Evolutionary conservation across 192 early-diverging fungal species (phyloP).

Genomic region (Coemansia sp.): DNA sequence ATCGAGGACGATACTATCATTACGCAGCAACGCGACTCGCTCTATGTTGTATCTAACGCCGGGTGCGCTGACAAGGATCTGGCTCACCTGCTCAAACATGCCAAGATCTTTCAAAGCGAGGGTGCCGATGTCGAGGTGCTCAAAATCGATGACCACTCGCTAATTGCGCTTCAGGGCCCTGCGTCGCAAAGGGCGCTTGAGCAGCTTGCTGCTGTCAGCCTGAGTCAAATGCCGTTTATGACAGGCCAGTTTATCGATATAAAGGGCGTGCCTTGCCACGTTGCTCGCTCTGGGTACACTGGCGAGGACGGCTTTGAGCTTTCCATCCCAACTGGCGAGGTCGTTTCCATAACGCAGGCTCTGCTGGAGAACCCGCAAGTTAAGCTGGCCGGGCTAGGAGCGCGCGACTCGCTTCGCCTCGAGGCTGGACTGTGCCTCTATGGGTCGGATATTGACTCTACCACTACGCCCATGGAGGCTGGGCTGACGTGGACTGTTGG

Average conservation of each 20-base stretch:
- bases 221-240: slow-evolving; percentile 90
- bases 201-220: slow-evolving; percentile 53
- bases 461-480: slow-evolving; percentile 89
- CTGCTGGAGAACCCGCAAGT: slow-evolving; percentile 72
- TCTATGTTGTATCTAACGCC: slow-evolving; percentile 95
- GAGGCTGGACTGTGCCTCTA: slow-evolving; percentile 98
- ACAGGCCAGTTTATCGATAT: slow-evolving; percentile 69
- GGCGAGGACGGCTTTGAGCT: slow-evolving; percentile 99
- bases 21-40: slow-evolving; percentile 75
- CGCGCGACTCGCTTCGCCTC: slow-evolving; percentile 90
- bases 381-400: slow-evolving; percentile 90
- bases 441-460: slow-evolving; percentile 92
- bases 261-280: slow-evolving; percentile 75
- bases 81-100: slow-evolving; percentile 78
- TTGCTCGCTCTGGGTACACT: slow-evolving; percentile 97
- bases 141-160: slow-evolving; percentile 79
- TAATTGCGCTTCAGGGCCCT: slow-evolving; percentile 94
- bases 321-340: slow-evolving; percentile 76
- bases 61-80: slow-evolving; percentile 97
- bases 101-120: slow-evolving; percentile 75
- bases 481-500: slow-evolving; percentile 94
- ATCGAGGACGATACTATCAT: slow-evolving; percentile 98
- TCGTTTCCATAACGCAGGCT: slow-evolving; percentile 63
- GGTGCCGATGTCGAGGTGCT: slow-evolving; percentile 89
- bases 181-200: slow-evolving; percentile 71